Conservation (phyloP, 2,329 filamentous ascomycete species). For the Calonectria honghensis region DNA sequence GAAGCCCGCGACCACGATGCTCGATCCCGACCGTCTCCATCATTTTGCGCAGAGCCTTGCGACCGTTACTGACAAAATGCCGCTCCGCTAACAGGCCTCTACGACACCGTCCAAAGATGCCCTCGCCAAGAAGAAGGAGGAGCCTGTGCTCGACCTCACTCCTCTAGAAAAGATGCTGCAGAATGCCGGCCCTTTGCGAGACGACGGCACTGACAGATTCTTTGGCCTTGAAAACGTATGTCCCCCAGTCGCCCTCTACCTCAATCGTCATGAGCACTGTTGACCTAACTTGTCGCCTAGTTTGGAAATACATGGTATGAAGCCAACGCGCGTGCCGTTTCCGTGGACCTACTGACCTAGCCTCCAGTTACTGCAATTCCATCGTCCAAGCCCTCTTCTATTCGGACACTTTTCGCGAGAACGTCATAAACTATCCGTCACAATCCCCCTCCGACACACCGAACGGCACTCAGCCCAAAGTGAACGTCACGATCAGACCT, state of each 20-base stretch:
- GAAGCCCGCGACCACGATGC: slow-evolving; percentile 6
- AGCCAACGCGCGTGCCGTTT: slow-evolving; percentile 29
- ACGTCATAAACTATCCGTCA: slow-evolving; percentile 92
- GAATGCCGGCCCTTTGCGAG: slow-evolving; percentile 85
- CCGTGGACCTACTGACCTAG: slow-evolving; percentile 47
- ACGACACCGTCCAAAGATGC: slow-evolving; percentile 67
- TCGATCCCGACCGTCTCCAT: slow-evolving; percentile 51
- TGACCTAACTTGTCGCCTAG: slow-evolving; percentile 70
- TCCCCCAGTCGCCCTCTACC: slow-evolving; percentile 50
- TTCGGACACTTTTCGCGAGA: slow-evolving; percentile 93
- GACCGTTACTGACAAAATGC: slow-evolving; percentile 58
- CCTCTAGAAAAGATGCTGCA: slow-evolving; percentile 85
- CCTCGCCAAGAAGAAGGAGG: slow-evolving; percentile 73
- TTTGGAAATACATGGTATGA: slow-evolving; percentile 97
- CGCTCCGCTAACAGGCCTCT: slow-evolving; percentile 62
- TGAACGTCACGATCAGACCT: slow-evolving; percentile 78
- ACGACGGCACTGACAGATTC: slow-evolving; percentile 97
- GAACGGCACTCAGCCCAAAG: slow-evolving; percentile 73
- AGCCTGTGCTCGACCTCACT: slow-evolving; percentile 74
- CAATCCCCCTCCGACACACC: slow-evolving; percentile 82
- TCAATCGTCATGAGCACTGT: slow-evolving; percentile 32
- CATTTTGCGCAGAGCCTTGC: slow-evolving; percentile 44
- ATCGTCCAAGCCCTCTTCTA: slow-evolving; percentile 98
- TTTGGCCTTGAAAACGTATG: slow-evolving; percentile 98
- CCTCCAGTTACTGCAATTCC: slow-evolving; percentile 93